Evolutionary conservation across 2,329 filamentous ascomycete genomes (phyloP), one percentile per base, ranked within the genome.

Genomic region (Aspergillus sp.): DNA sequence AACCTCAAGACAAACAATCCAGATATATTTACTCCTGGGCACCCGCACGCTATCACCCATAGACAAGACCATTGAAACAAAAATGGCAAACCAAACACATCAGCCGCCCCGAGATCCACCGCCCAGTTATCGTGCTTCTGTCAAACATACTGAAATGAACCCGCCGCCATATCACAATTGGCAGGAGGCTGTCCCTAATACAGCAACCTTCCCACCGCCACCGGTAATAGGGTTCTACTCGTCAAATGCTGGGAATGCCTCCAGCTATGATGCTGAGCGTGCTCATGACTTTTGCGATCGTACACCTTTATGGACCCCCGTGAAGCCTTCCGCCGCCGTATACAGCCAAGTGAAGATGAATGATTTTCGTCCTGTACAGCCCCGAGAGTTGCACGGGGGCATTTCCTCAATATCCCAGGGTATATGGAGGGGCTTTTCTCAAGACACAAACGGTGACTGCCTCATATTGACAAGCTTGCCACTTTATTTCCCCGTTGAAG

Each of bases 121-220:
- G 7, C 56, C 58, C 3, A 52, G 52, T 41, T 58, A 59, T 40
- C 46, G 56, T 10, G 52, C 47, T 29, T 50, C 52, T 11, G 33
- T 35, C 12, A 33, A 32, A 13, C 26, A 35, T 35, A 29, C 7
- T 5, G 13, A 36, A 35, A 37, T 5, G 37, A 62, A 67, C 26
- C 77, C 78, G 10, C 78, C 78, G 12, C 74, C 77, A 27, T 81
- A 82, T 53, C 79, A 83, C 59, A 77, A 81, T 61, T 84, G 81
- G 81, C 74, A 78, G 41, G 63, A 67, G 33, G 68, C 74, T 2
- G 72, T 83, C 4, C 79, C 79, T 5, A 80, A 83, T 53, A 82
- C 71, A 11, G 61, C 77, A 5, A 67, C 74, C n/a, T 70, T 83
- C 7, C 79, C 79, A 3, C 80, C 80, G 27, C 79, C 81, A 1